Evolutionary conservation across 805 yeast species (phyloP).

Genomic region (Jamesozyma lodderae): DNA sequence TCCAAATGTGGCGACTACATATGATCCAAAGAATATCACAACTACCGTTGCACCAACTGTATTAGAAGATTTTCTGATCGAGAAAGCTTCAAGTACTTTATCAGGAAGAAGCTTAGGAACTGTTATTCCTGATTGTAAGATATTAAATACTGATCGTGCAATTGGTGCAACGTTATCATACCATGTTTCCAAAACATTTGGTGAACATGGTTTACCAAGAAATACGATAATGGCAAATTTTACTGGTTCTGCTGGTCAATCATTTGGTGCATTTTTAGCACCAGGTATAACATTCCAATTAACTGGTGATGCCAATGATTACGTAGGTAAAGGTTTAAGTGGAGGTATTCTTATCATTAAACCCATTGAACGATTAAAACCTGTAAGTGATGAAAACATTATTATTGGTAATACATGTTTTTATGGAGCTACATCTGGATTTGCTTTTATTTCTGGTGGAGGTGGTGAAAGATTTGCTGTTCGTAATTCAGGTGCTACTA

Average conservation of each 20-base stretch:
- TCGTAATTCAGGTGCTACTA: slow-evolving; percentile 96
- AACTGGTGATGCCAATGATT: slow-evolving; percentile 97
- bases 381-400: slow-evolving; percentile 93
- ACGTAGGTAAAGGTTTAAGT: slow-evolving; percentile 93
- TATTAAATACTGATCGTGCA: slow-evolving; percentile 93
- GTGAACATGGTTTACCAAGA: slow-evolving; percentile 88
- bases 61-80: slow-evolving; percentile 89
- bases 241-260: slow-evolving; percentile 94
- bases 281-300: slow-evolving; percentile 91
- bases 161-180: slow-evolving; percentile 92
- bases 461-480: slow-evolving; percentile 98
- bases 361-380: slow-evolving; percentile 76
- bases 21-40: slow-evolving; percentile 19
- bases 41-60: slow-evolving; percentile 66
- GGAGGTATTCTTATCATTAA: slow-evolving; percentile 91
- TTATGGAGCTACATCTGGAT: slow-evolving; percentile 95
- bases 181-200: slow-evolving; percentile 86
- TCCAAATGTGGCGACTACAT: slow-evolving; percentile 93
- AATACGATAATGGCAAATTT: slow-evolving; percentile 92
- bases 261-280: slow-evolving; percentile 95
- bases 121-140: slow-evolving; percentile 78
- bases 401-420: slow-evolving; percentile 95
- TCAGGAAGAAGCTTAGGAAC: slow-evolving; percentile 96
- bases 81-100: slow-evolving; percentile 90
- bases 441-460: slow-evolving; percentile 89